A percentile compares a stretch with the other conserved stretches of the same genome.
phyloP scores from a whole-genome alignment of 2,329 filamentous ascomycete species.

The Zasmidium cellare region DNA sequence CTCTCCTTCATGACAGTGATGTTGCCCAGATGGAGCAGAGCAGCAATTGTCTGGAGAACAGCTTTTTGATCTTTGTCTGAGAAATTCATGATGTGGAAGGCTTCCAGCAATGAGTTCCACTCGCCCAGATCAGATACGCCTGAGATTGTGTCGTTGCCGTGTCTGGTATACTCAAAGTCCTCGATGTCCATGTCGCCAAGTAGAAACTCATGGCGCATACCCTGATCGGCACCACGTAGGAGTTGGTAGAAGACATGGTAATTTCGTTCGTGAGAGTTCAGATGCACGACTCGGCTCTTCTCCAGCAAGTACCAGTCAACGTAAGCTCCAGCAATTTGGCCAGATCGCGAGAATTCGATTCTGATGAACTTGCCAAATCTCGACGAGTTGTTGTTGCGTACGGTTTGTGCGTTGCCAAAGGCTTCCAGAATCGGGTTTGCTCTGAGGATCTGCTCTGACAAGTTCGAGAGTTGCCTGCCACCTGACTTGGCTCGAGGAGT shows the following conservation, averaged over 20 bases:
- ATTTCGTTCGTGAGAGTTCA: constrained; percentile 86
- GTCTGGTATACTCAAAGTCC: constrained; percentile 87
- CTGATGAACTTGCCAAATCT: constrained; percentile 98
- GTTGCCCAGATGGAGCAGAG: constrained; percentile 91
- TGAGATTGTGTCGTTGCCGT: constrained; percentile 86
- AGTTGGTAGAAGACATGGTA: constrained; percentile 99
- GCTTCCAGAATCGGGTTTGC: constrained; percentile 97
- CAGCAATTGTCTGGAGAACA: constrained; percentile 84
- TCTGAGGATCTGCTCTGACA: constrained; percentile 93
- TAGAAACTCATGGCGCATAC: constrained; percentile 74
- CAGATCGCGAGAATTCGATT: constrained; percentile 86
- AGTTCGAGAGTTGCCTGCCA: constrained; percentile 71
- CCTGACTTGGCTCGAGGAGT: constrained; percentile 61
- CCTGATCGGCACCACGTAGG: constrained; percentile 74
- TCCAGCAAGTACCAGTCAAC: constrained; percentile 99
- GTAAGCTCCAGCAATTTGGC: constrained; percentile 91
- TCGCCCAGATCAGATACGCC: constrained; percentile 89
- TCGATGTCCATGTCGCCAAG: constrained; percentile 74
- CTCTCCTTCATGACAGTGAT: constrained; percentile 88
- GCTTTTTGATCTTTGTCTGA: constrained; percentile 77
- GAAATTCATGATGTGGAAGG: constrained; percentile 93
- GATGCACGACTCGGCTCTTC: constrained; percentile 92
- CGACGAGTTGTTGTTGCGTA: constrained; percentile 97
- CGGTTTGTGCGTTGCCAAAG: constrained; percentile 96
- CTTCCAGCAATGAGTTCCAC: constrained; percentile 87